These are phyloP conservation scores for Candida hungchunana DNA, from an alignment of 805 yeast genomes.

Conservation along the genomic window DNA sequence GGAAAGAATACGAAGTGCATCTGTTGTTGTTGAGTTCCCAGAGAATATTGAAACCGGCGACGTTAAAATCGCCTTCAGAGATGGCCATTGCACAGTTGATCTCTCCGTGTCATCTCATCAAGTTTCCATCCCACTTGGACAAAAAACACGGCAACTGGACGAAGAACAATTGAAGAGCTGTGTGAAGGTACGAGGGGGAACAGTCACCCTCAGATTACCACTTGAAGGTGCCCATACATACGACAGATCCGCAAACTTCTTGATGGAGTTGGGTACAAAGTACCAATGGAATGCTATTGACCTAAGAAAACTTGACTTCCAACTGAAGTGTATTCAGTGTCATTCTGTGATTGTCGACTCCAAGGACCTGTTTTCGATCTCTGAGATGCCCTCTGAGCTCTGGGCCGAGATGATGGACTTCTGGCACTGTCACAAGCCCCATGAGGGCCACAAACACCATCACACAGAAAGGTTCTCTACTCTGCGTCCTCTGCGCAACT, in stretches of 20 bases:
- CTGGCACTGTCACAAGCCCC: constrained; percentile 95
- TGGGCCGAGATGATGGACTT: constrained; percentile 97
- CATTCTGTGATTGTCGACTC: constrained; percentile 29
- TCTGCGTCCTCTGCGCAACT: constrained; percentile 39
- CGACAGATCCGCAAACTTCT: constrained; percentile 19
- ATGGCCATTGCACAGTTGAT: background rate
- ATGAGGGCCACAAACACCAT: constrained; percentile 18
- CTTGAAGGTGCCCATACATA: background rate
- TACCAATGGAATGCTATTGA: constrained; percentile 43
- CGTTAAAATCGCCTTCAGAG: background rate
- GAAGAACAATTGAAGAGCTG: constrained; percentile 5
- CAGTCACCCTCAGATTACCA: constrained; percentile 16
- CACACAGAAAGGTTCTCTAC: constrained; percentile 33
- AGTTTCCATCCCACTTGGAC: constrained; percentile 1
- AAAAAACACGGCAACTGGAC: constrained; percentile 1
- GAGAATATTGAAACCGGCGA: background rate
- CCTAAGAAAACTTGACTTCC: constrained; percentile 29
- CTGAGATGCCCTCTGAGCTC: constrained; percentile 82
- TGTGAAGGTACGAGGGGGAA: constrained; percentile 2
- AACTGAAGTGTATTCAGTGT: constrained; percentile 34
- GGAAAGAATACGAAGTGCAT: constrained; percentile 15
- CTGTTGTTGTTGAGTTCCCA: constrained; percentile 11
- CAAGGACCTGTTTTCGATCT: constrained; percentile 29
- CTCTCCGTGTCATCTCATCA: background rate
- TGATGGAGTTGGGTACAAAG: constrained; percentile 20